Percentiles rank a stretch among this genome's conserved stretches.
phyloP scores from a whole-genome alignment of 345 rosid genomes.

The Angophora floribunda region DNA sequence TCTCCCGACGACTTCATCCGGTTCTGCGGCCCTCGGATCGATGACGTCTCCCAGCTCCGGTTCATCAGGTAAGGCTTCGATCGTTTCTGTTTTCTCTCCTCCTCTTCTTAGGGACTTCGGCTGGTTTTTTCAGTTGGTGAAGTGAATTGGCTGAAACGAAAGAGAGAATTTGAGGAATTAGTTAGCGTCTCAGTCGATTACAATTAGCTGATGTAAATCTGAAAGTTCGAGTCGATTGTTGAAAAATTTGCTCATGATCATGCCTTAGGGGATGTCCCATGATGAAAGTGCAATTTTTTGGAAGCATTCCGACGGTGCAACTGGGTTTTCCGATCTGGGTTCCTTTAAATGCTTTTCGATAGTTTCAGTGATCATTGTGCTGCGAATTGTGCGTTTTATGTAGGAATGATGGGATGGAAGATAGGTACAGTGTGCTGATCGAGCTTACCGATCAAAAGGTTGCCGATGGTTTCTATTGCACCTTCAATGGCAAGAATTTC shows the following conservation, averaged over 20 bases:
- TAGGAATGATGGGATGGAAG: conserved; percentile 93
- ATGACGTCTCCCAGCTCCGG: conserved; percentile 38
- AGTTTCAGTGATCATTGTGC: neutral
- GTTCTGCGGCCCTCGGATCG: conserved; percentile 43
- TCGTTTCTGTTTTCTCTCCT: neutral
- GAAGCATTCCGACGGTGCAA: neutral
- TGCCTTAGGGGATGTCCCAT: neutral
- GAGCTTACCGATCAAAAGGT: conserved; percentile 41
- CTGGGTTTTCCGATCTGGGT: neutral
- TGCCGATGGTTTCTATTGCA: conserved; percentile 51
- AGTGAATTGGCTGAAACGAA: neutral
- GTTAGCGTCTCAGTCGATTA: neutral
- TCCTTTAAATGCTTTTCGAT: neutral
- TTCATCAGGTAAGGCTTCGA: conserved; percentile 45
- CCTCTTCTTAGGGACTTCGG: neutral
- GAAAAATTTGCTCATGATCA: neutral
- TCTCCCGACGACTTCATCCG: conserved; percentile 68
- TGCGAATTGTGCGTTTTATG: neutral
- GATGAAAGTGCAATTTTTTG: neutral
- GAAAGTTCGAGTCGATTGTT: accelerated
- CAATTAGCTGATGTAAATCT: neutral
- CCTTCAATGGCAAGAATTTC: conserved; percentile 59
- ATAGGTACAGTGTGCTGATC: conserved; percentile 73
- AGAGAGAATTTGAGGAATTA: neutral
- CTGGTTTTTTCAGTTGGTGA: neutral